These are phyloP conservation scores for Aureobasidium sp. DNA, from an alignment of 2,329 filamentous ascomycete species.

Conservation along the genomic window DNA sequence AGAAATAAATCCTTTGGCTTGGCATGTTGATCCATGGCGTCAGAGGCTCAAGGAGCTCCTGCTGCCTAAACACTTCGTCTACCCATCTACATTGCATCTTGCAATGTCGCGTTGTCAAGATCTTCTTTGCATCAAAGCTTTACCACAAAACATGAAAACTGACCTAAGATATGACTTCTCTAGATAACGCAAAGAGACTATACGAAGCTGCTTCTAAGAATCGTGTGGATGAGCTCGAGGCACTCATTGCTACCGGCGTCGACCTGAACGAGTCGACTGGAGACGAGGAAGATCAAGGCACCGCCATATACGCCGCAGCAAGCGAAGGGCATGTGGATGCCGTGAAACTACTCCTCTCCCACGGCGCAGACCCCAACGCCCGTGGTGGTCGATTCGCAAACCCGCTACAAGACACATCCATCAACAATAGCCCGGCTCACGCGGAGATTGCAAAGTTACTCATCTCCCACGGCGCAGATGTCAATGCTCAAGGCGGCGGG, in stretches of 20 bases:
- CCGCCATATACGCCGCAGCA: not conserved
- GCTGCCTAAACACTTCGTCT: not conserved
- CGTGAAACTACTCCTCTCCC: not conserved
- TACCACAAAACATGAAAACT: not conserved
- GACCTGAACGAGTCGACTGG: not conserved
- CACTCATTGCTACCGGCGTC: not conserved
- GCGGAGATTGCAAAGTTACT: not conserved
- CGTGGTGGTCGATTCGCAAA: not conserved
- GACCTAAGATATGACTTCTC: not conserved
- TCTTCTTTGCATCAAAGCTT: not conserved
- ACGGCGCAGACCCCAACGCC: not conserved
- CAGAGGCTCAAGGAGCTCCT: not conserved
- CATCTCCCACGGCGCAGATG: not conserved
- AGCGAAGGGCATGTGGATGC: not conserved
- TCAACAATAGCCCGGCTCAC: not conserved
- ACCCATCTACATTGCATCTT: not conserved
- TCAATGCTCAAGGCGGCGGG: not conserved
- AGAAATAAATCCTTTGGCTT: too few relatives aligned
- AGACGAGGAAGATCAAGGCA: not conserved
- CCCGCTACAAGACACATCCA: not conserved
- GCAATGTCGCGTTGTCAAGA: not conserved
- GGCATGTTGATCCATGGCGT: too few relatives aligned
- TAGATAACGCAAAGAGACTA: not conserved
- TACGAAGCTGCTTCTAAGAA: not conserved
- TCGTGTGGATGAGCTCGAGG: not conserved